A percentile compares a stretch with the other conserved stretches of the same genome.
Evolutionary conservation across 495 filamentous ascomycete species (phyloP).

Genomic region (Cercophora scortea): DNA sequence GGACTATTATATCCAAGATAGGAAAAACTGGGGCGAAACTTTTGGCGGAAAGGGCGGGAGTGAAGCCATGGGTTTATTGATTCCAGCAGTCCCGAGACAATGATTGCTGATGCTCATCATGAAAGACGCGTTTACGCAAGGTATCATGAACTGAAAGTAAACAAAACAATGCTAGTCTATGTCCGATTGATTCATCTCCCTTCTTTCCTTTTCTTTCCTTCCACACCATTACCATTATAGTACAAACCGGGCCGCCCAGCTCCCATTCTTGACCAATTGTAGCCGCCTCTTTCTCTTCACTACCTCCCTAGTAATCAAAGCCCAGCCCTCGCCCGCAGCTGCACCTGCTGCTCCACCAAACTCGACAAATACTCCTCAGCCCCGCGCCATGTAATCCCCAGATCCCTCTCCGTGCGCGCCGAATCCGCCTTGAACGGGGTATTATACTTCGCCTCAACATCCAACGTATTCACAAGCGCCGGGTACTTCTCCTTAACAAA

Average conservation of each 20-base stretch:
- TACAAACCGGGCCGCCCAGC: background rate
- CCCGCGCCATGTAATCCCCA: slow-evolving; percentile 28
- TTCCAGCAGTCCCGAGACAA: too few relatives aligned
- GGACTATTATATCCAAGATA: too few relatives aligned
- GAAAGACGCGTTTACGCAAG: too few relatives aligned
- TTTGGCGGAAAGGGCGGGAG: too few relatives aligned
- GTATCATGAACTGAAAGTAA: background rate
- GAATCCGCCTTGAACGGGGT: slow-evolving; percentile 10
- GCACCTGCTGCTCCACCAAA: slow-evolving; percentile 33
- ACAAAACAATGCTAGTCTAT: background rate
- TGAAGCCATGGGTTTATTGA: too few relatives aligned
- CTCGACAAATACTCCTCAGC: slow-evolving; percentile 25
- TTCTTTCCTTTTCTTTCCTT: too few relatives aligned
- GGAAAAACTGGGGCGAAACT: too few relatives aligned
- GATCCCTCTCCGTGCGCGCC: slow-evolving; percentile 12
- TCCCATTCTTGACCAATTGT: background rate
- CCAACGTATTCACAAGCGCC: slow-evolving; percentile 8
- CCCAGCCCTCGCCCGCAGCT: background rate
- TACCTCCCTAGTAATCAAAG: background rate
- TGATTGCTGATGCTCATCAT: too few relatives aligned
- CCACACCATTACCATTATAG: background rate
- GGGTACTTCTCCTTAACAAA: slow-evolving; percentile 26
- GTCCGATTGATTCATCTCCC: too few relatives aligned
- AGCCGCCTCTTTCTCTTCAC: background rate
- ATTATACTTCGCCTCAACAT: slow-evolving; percentile 9